A percentile compares a stretch with the other conserved stretches of the same genome.
These are phyloP conservation scores for Juglanconis oblonga DNA, from an alignment of 2,329 filamentous ascomycete species.

Conservation along the genomic window DNA sequence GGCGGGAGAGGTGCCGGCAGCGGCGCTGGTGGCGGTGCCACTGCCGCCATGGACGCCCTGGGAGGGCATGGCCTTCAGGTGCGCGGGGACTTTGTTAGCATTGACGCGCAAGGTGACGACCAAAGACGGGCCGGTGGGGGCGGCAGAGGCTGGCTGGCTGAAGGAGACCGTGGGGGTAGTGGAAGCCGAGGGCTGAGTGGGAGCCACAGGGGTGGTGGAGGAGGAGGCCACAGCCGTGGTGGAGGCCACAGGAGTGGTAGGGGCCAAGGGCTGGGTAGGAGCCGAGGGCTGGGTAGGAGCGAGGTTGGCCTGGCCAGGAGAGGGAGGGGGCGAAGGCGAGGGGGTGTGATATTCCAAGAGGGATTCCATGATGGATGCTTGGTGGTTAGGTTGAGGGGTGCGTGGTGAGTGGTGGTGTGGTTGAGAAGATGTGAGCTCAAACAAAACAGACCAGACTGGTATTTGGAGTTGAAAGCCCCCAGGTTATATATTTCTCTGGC, in stretches of 20 bases:
- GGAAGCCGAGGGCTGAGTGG: background rate
- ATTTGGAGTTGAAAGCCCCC: background rate
- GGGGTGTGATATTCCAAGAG: too few species aligned
- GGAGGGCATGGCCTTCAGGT: background rate
- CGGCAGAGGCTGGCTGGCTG: too few species aligned
- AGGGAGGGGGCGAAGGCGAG: too few species aligned
- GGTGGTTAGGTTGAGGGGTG: background rate
- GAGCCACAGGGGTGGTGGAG: conserved; percentile 2
- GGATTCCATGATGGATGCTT: conserved; percentile 3
- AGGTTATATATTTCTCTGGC: background rate
- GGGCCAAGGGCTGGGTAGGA: background rate
- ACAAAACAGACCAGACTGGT: background rate
- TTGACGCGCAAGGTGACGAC: conserved; percentile 3
- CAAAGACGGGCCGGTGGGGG: conserved; percentile 4
- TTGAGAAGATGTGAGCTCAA: background rate
- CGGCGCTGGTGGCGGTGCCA: conserved; percentile 15
- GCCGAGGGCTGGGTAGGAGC: background rate
- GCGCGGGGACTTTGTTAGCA: conserved; percentile 16
- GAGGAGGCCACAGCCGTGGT: background rate
- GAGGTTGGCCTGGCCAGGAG: background rate
- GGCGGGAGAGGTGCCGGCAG: conserved; percentile 55
- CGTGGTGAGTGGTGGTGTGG: background rate
- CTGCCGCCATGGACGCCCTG: background rate
- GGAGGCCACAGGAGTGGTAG: background rate
- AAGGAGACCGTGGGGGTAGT: background rate